A percentile compares a stretch with the other conserved stretches of the same genome.
Evolutionary conservation across 108 stramenopile genomes (phyloP).

Genomic region (Cyclotella atomus): DNA sequence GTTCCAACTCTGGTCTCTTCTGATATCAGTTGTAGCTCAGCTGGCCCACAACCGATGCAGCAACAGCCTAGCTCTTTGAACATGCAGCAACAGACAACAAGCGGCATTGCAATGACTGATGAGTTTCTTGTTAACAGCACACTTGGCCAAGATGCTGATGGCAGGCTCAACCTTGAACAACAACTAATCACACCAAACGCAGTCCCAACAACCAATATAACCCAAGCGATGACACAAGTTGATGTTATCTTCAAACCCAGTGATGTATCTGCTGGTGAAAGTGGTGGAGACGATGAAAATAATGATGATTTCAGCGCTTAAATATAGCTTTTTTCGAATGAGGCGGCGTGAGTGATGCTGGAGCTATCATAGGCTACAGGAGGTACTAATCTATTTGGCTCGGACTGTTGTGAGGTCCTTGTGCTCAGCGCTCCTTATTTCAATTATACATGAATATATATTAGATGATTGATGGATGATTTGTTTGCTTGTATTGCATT

Average conservation of each 20-base stretch:
- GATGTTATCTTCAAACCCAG: conserved; percentile 6
- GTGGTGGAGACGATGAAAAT: neutral
- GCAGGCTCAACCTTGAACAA: too few relatives aligned
- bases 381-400: too few relatives aligned
- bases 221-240: neutral
- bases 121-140: too few relatives aligned
- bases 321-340: neutral
- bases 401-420: too few relatives aligned
- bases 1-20: conserved; percentile 31
- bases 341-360: too few relatives aligned
- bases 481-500: neutral
- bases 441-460: neutral
- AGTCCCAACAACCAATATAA: neutral
- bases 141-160: too few relatives aligned
- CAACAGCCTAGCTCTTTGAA: neutral
- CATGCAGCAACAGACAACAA: too few relatives aligned
- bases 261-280: neutral
- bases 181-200: too few relatives aligned
- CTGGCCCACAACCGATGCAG: neutral
- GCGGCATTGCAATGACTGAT: too few relatives aligned
- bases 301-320: conserved; percentile 19
- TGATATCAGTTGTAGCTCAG: conserved; percentile 16
- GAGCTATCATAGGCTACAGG: too few relatives aligned
- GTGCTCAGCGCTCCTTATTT: neutral
- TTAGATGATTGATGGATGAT: neutral